Evolutionary conservation across 169 alveolate species (phyloP).

Genomic region (Cytauxzoon felis): DNA sequence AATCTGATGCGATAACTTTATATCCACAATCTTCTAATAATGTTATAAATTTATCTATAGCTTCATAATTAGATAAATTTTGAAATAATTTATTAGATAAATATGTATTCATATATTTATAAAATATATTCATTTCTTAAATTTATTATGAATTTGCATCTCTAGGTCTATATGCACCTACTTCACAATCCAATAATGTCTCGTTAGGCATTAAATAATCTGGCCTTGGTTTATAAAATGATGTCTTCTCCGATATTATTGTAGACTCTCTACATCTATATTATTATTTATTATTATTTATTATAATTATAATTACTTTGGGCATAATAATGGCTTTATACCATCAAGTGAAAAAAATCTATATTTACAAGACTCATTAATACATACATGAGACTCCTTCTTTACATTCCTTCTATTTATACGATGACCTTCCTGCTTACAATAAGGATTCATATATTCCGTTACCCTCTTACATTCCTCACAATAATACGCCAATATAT

Average conservation of each 20-base stretch:
- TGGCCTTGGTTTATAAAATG: slow-evolving; percentile 20
- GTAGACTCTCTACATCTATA: slow-evolving; percentile 30
- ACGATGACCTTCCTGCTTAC: slow-evolving; percentile 20
- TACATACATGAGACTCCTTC: slow-evolving; percentile 28
- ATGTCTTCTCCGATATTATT: slow-evolving; percentile 13
- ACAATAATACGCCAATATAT: slow-evolving; percentile 16
- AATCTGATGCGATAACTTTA: slow-evolving; percentile 52
- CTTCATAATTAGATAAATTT: slow-evolving; percentile 20
- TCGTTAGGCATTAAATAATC: slow-evolving; percentile 45
- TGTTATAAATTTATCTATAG: slow-evolving; percentile 45
- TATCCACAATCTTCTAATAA: slow-evolving; percentile 50
- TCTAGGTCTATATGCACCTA: slow-evolving; percentile 13
- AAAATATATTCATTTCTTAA: slow-evolving; percentile 32
- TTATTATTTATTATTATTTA: background rate
- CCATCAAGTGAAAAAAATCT: slow-evolving; percentile 33
- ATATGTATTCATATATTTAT: slow-evolving; percentile 19
- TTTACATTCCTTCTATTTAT: slow-evolving; percentile 1
- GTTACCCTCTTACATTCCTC: slow-evolving; percentile 19
- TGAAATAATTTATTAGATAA: slow-evolving; percentile 29
- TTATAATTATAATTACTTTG: slow-evolving; percentile 4
- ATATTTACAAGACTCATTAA: slow-evolving; percentile 8
- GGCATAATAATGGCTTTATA: slow-evolving; percentile 47
- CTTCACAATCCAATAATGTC: slow-evolving; percentile 4
- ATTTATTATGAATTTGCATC: slow-evolving; percentile 9
- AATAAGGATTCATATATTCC: slow-evolving; percentile 21